Evolutionary conservation across 352 stramenopile species (phyloP).

Genomic region (Phytophthora crassamura): DNA sequence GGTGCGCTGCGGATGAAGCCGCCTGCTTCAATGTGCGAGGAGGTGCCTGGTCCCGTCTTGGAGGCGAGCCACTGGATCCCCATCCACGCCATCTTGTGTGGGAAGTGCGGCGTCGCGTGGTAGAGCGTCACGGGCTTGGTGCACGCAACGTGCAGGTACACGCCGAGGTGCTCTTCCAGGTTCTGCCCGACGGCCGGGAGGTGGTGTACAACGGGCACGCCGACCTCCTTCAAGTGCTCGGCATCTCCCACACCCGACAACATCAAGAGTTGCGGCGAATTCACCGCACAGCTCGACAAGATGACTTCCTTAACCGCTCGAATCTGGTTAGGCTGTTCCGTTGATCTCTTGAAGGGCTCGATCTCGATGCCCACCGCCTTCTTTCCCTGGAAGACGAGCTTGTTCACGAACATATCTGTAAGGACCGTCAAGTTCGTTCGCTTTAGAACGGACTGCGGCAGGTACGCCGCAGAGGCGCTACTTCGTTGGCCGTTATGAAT

Average conservation of each 20-base stretch:
- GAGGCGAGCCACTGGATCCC: constrained; percentile 74
- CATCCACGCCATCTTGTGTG: constrained; percentile 82
- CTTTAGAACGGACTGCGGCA: constrained; percentile 48
- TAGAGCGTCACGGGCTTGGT: constrained; percentile 87
- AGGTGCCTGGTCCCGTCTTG: constrained; percentile 63
- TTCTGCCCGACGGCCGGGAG: constrained; percentile 80
- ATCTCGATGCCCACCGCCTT: constrained; percentile 70
- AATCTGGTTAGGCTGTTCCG: constrained; percentile 44
- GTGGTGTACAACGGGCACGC: constrained; percentile 73
- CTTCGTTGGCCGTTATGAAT: constrained; percentile 78
- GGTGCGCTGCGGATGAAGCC: constrained; percentile 65
- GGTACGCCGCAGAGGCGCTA: constrained; percentile 69
- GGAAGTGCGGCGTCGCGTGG: constrained; percentile 69
- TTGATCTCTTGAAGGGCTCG: constrained; percentile 47
- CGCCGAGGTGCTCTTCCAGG: constrained; percentile 86
- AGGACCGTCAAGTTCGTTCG: constrained; percentile 72
- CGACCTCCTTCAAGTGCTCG: constrained; percentile 66
- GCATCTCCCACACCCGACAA: constrained; percentile 79
- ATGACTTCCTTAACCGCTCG: constrained; percentile 83
- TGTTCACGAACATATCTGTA: constrained; percentile 82
- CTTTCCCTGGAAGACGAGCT: constrained; percentile 82
- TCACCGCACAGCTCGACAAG: constrained; percentile 80
- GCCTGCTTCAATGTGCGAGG: constrained; percentile 78
- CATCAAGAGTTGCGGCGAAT: constrained; percentile 87
- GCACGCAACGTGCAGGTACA: constrained; percentile 87